phyloP scores from a whole-genome alignment of 257 asterid genomes.

The Solanum gracilifrons region DNA sequence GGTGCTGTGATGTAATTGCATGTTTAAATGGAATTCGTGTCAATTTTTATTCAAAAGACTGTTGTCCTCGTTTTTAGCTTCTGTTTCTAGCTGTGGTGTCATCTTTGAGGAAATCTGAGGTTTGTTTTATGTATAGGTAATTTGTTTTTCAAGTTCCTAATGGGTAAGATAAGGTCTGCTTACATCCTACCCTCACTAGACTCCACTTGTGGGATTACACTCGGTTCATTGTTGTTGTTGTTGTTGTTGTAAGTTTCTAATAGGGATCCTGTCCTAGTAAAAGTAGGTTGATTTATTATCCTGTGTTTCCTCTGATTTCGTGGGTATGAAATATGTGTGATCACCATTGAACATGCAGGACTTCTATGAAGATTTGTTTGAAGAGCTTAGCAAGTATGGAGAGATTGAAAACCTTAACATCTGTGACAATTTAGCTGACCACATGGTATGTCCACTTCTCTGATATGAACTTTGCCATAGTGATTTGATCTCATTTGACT shows the following conservation, averaged over 20 bases:
- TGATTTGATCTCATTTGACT: background rate
- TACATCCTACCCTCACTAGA: background rate
- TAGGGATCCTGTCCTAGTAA: background rate
- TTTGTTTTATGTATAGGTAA: background rate
- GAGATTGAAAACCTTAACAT: conserved; percentile 78
- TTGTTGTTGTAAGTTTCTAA: background rate
- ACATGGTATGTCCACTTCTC: conserved; percentile 35
- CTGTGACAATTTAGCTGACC: conserved; percentile 87
- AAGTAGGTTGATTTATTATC: background rate
- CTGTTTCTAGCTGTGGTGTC: background rate
- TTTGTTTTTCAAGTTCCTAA: background rate
- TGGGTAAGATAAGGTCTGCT: background rate
- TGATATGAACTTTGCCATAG: background rate
- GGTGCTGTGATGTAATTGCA: background rate
- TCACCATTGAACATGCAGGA: conserved; percentile 24
- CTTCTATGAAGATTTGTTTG: conserved; percentile 77
- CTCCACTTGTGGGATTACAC: background rate
- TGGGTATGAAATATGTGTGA: background rate
- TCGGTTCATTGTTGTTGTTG: background rate
- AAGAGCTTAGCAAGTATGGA: conserved; percentile 87
- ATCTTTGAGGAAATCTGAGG: background rate
- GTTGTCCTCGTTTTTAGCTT: background rate
- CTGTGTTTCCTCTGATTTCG: background rate
- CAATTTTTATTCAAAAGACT: background rate
- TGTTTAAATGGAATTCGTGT: background rate